Evolutionary conservation across 805 yeast genomes (phyloP).

Genomic region (Myxozyma monticola): DNA sequence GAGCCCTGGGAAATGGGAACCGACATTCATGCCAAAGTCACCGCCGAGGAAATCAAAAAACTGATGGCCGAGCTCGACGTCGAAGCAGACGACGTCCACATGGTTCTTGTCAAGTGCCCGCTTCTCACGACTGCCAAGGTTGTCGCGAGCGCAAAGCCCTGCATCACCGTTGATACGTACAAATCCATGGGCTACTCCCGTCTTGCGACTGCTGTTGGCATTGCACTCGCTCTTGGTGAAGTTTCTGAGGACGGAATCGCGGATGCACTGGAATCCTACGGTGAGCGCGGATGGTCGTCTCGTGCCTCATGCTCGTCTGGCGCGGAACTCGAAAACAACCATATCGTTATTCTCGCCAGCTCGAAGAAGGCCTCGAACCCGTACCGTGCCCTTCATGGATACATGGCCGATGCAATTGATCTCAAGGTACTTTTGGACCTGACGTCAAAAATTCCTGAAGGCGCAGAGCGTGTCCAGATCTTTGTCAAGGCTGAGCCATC

Average conservation of each 20-base stretch:
- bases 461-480: constrained; percentile 27
- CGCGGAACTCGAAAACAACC: constrained; percentile 30
- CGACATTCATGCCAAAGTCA: constrained; percentile 25
- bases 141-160: constrained; percentile 26
- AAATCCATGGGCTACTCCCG: constrained; percentile 32
- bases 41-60: constrained; percentile 20
- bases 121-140: constrained; percentile 30
- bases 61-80: constrained; percentile 27
- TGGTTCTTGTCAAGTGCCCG: constrained; percentile 31
- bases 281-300: constrained; percentile 28
- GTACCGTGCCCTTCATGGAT: constrained; percentile 29
- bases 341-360: constrained; percentile 24
- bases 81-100: constrained; percentile 26
- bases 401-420: constrained; percentile 31
- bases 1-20: constrained; percentile 32
- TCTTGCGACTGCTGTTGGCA: constrained; percentile 29
- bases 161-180: constrained; percentile 29
- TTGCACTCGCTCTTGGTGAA: constrained; percentile 29
- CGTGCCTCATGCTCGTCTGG: constrained; percentile 32
- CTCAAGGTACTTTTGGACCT: constrained; percentile 20
- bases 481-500: constrained; percentile 31
- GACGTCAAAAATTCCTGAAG: constrained; percentile 19
- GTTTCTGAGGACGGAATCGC: constrained; percentile 18
- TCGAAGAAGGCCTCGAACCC: constrained; percentile 28
- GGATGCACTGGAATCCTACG: constrained; percentile 26